Evolutionary conservation across 1,284 basidiomycete genomes (phyloP).

Genomic region (Golubevia pallescens): DNA sequence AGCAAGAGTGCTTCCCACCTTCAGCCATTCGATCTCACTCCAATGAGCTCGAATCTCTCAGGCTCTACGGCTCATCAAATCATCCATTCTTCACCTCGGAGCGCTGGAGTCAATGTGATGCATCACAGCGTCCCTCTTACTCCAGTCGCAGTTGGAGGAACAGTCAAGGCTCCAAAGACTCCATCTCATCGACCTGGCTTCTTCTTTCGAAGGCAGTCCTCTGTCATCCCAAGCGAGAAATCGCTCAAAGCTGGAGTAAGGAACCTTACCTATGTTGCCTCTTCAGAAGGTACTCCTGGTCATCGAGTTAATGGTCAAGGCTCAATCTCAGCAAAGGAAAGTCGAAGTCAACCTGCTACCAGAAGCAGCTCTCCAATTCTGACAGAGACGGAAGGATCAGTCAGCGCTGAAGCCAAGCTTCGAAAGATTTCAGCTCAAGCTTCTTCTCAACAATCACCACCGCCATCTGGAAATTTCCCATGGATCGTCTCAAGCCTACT

Average conservation of each 20-base stretch:
- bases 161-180: neutral
- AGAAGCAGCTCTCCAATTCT: neutral
- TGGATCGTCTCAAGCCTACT: neutral
- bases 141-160: neutral
- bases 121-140: neutral
- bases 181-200: neutral
- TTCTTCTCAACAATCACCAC: neutral
- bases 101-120: neutral
- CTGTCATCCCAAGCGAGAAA: neutral
- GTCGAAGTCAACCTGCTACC: neutral
- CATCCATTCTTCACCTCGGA: neutral
- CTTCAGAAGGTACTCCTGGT: neutral
- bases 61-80: neutral
- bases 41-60: neutral
- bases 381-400: neutral
- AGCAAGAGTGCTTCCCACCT: conserved; percentile 12
- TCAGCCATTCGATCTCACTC: neutral
- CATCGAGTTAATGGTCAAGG: neutral
- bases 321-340: neutral
- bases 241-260: neutral
- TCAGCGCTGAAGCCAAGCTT: neutral
- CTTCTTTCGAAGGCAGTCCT: neutral
- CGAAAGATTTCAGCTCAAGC: neutral
- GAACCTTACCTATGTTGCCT: neutral
- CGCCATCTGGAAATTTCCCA: neutral